Base-by-base conservation (phyloP, 768 basidiomycete genomes). In the Peribolospora kevripleyi region DNA sequence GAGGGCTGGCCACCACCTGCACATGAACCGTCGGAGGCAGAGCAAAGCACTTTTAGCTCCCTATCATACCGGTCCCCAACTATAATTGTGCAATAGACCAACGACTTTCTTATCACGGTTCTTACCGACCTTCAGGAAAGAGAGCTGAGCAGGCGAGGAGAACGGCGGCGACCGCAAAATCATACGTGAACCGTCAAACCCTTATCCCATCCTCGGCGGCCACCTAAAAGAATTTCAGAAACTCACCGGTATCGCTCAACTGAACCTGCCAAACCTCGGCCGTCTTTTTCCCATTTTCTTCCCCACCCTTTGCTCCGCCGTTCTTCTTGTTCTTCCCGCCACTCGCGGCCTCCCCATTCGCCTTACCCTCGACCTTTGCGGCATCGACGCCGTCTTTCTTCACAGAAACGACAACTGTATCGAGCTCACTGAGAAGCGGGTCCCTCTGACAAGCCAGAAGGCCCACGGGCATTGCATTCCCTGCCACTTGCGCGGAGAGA, bases 1-100 rank as follows among this genome's bases (percentile, higher is more conserved):
- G 77, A 77, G 1, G 81, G 80, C 59, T 86, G 84, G 0, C 84
- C 84, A 8, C 83, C 77, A 7, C 82, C 57, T 55, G 46, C 39
- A 42, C n/a, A 53, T 7, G 11, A 54, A 14, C 37, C 52, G 55
- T 37, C 36, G 1, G 37, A 42, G 50, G 42, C n/a, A 41, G 25
- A 13, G n/a, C 14, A 11, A 43, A 4, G 37, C 7, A 6, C 38
- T 41, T 37, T 36, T n/a, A 55, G 51, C 13, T n/a, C 11, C 13
- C 42, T 4, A 39, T 11, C 10, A 4, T 13, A 53, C 55, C 39
- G 54, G 53, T 5, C 54, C 54, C 11, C 54, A 56, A 4, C 56
- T 42, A 39, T 10, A 43, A 3, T 48, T 56, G 40, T 59, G 53
- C 25, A 50, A 36, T 7, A 48, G 41, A 36, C 52, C 53, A 11